A percentile compares a stretch with the other conserved stretches of the same genome.
These are phyloP conservation scores for Zea luxurians DNA, from an alignment of 176 grass and related monocot genomes.

Conservation along the genomic window DNA sequence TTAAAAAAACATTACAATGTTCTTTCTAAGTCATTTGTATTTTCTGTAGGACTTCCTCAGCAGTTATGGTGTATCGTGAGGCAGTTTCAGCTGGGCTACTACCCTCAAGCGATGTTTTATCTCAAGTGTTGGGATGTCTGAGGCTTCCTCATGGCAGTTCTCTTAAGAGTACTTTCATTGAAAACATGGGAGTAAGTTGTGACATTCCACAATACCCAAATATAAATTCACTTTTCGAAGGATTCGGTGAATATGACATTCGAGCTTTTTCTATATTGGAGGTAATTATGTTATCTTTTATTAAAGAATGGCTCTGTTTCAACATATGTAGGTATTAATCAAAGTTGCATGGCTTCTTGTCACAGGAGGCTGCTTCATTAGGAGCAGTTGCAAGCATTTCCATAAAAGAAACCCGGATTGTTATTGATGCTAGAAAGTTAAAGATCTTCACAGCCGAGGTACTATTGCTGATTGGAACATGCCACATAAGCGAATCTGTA, in stretches of 20 bases:
- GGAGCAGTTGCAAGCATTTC: slow-evolving; percentile 60
- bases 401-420: slow-evolving; percentile 67
- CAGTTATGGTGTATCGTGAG: slow-evolving; percentile 66
- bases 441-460: slow-evolving; percentile 76
- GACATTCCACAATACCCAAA: slow-evolving; percentile 72
- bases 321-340: slow-evolving; percentile 32
- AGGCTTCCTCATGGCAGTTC: slow-evolving; percentile 73
- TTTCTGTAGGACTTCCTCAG: slow-evolving; percentile 73
- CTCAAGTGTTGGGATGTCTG: slow-evolving; percentile 93
- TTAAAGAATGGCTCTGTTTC: slow-evolving; percentile 34
- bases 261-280: slow-evolving; percentile 85
- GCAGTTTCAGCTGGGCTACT: slow-evolving; percentile 58
- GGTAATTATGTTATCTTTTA: slow-evolving; percentile 46
- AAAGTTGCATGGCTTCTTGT: slow-evolving; percentile 26
- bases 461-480: slow-evolving; percentile 15
- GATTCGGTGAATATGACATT: slow-evolving; percentile 90
- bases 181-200: slow-evolving; percentile 67
- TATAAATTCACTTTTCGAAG: slow-evolving; percentile 78
- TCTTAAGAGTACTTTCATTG: slow-evolving; percentile 67
- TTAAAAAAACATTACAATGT: not conserved
- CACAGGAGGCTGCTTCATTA: slow-evolving; percentile 72
- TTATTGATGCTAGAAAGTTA: slow-evolving; percentile 84
- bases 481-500: not conserved
- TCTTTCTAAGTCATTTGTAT: slow-evolving; percentile 5
- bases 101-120: slow-evolving; percentile 84